A percentile compares a stretch with the other conserved stretches of the same genome.
Evolutionary conservation across 495 filamentous ascomycete genomes (phyloP).

Genomic region (Trichoderma asperelloides): DNA sequence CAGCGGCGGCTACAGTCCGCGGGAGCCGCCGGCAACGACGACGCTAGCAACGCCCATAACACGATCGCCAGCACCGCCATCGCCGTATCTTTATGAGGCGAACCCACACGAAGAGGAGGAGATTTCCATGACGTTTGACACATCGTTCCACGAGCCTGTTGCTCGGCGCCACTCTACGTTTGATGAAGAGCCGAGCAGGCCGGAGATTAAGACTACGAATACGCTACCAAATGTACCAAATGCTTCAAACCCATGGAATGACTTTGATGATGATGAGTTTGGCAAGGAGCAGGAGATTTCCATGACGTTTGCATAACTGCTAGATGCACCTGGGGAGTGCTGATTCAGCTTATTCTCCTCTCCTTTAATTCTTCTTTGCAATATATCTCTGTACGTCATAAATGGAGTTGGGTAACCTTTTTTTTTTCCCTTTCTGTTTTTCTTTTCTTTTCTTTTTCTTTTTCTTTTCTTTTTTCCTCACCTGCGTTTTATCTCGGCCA

Average conservation of each 20-base stretch:
- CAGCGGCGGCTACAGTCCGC: background rate
- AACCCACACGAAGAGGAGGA: slow-evolving; percentile 22
- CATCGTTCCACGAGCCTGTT: slow-evolving; percentile 36
- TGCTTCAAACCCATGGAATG: slow-evolving; percentile 71
- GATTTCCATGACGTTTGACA: slow-evolving; percentile 71
- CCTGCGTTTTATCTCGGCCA: background rate
- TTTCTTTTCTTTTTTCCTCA: background rate
- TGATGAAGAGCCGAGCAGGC: slow-evolving; percentile 25
- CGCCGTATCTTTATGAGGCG: background rate
- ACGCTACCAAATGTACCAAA: slow-evolving; percentile 38
- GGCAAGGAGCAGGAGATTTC: slow-evolving; percentile 63
- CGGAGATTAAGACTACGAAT: slow-evolving; percentile 28
- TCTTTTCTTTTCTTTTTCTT: background rate
- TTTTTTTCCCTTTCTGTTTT: background rate
- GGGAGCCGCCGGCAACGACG: slow-evolving; percentile 1
- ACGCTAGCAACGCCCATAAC: slow-evolving; percentile 12
- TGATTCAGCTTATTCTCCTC: background rate
- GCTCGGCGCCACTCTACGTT: slow-evolving; percentile 1
- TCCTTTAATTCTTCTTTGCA: background rate
- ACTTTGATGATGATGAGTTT: slow-evolving; percentile 66
- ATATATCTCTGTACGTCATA: background rate
- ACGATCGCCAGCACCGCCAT: slow-evolving; percentile 13
- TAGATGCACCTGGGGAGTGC: background rate
- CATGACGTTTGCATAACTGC: slow-evolving; percentile 59
- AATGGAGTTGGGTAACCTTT: background rate